phyloP scores from a whole-genome alignment of 208 protist species.

The Borovskyia barvae region DNA sequence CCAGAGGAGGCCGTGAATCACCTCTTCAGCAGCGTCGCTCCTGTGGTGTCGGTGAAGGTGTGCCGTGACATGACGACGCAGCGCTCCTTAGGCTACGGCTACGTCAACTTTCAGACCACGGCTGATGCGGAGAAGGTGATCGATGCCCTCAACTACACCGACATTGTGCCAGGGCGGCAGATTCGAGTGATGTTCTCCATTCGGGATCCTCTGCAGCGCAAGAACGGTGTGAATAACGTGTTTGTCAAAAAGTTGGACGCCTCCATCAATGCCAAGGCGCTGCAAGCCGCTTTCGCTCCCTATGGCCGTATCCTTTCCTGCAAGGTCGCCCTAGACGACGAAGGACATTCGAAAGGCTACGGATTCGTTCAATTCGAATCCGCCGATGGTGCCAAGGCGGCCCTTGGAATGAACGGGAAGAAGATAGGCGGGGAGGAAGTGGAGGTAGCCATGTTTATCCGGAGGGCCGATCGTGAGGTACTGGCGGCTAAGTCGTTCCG shows the following conservation, averaged over 20 bases:
- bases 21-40: slow-evolving; percentile 93
- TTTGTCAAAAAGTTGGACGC: slow-evolving; percentile 96
- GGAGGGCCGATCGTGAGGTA: slow-evolving; percentile 70
- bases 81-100: slow-evolving; percentile 95
- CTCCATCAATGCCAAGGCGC: slow-evolving; percentile 87
- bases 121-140: slow-evolving; percentile 95
- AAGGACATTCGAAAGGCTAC: slow-evolving; percentile 89
- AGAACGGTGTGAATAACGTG: slow-evolving; percentile 93
- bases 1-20: slow-evolving; percentile 90
- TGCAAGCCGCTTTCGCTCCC: slow-evolving; percentile 93
- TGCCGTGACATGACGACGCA: slow-evolving; percentile 94
- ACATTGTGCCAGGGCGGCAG: slow-evolving; percentile 75
- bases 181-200: slow-evolving; percentile 97
- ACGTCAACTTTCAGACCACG: slow-evolving; percentile 96
- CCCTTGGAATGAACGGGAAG: slow-evolving; percentile 92
- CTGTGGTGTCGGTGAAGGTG: slow-evolving; percentile 93
- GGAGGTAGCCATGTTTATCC: slow-evolving; percentile 85
- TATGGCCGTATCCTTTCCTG: slow-evolving; percentile 96
- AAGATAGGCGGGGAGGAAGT: slow-evolving; percentile 71
- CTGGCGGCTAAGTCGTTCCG: slow-evolving; percentile 84
- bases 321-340: slow-evolving; percentile 78
- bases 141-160: slow-evolving; percentile 94
- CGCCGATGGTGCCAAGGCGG: slow-evolving; percentile 85
- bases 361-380: slow-evolving; percentile 97
- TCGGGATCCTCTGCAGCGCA: slow-evolving; percentile 92